Evolutionary conservation across 208 protist species (phyloP).

Genomic region (Balamuthia mandrillaris): DNA sequence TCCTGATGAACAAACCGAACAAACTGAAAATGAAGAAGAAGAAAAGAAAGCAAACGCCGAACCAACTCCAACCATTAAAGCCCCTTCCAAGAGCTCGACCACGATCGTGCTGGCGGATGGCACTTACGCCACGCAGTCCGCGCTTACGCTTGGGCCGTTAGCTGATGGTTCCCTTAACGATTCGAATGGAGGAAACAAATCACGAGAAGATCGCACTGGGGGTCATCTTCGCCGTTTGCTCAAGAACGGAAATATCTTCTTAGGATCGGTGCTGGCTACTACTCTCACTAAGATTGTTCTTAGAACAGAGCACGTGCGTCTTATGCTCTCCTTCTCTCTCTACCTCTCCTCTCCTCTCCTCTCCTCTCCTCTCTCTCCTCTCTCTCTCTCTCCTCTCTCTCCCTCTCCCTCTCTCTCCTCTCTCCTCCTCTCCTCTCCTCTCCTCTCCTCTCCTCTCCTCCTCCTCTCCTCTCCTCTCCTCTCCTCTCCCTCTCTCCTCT

Average conservation of each 20-base stretch:
- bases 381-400: too few species aligned
- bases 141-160: conserved; percentile 26
- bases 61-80: too few species aligned
- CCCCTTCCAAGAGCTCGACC: neutral
- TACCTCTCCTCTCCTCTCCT: too few species aligned
- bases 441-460: too few species aligned
- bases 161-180: neutral
- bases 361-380: too few species aligned
- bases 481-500: too few species aligned
- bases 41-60: conserved; percentile 73
- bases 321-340: too few species aligned
- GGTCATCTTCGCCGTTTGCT: conserved; percentile 47
- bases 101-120: conserved; percentile 67
- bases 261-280: conserved; percentile 81
- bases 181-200: neutral
- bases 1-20: conserved; percentile 42
- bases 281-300: conserved; percentile 91
- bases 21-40: neutral
- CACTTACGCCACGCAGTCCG: conserved; percentile 85
- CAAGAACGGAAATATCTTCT: conserved; percentile 87
- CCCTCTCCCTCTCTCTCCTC: too few species aligned
- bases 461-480: too few species aligned
- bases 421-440: too few species aligned
- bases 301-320: conserved; percentile 32
- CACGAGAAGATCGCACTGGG: neutral